phyloP scores from a whole-genome alignment of 768 basidiomycete genomes.

The Agaricus blazei region DNA sequence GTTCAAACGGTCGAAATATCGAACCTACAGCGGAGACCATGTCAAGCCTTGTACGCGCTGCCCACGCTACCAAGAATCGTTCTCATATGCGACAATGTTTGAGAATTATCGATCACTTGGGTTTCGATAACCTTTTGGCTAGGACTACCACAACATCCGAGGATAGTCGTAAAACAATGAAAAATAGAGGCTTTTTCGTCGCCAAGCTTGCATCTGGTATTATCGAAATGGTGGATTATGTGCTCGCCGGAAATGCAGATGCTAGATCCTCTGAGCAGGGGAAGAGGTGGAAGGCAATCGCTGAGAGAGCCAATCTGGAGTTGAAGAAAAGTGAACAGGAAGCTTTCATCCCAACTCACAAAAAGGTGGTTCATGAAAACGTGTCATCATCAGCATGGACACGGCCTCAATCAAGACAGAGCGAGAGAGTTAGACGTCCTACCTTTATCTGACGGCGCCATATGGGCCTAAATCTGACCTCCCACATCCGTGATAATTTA shows the following conservation, averaged over 20 bases:
- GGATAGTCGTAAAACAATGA: conserved; percentile 26
- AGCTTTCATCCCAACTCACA: conserved; percentile 7
- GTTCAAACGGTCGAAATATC: conserved; percentile 38
- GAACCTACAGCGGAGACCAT: conserved; percentile 48
- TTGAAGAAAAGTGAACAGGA: conserved; percentile 1
- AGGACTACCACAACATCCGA: conserved; percentile 16
- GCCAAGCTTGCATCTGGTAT: conserved; percentile 46
- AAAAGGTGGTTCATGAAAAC: background rate
- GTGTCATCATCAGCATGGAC: background rate
- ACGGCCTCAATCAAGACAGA: background rate
- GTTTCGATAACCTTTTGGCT: conserved; percentile 31
- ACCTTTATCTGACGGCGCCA: background rate
- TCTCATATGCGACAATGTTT: conserved; percentile 55
- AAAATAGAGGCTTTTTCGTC: conserved; percentile 35
- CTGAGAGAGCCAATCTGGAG: conserved; percentile 9
- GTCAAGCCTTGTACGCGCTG: conserved; percentile 52
- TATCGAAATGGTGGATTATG: conserved; percentile 31
- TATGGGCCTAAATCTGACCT: background rate
- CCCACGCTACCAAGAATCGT: conserved; percentile 44
- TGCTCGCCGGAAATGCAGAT: conserved; percentile 21
- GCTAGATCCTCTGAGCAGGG: conserved; percentile 19
- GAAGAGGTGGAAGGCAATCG: conserved; percentile 23
- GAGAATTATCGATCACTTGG: conserved; percentile 50
- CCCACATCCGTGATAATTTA: too few relatives aligned
- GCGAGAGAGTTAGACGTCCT: background rate